Base-by-base conservation (phyloP, 2,329 filamentous ascomycete genomes). In the Fusarium azukiicola region DNA sequence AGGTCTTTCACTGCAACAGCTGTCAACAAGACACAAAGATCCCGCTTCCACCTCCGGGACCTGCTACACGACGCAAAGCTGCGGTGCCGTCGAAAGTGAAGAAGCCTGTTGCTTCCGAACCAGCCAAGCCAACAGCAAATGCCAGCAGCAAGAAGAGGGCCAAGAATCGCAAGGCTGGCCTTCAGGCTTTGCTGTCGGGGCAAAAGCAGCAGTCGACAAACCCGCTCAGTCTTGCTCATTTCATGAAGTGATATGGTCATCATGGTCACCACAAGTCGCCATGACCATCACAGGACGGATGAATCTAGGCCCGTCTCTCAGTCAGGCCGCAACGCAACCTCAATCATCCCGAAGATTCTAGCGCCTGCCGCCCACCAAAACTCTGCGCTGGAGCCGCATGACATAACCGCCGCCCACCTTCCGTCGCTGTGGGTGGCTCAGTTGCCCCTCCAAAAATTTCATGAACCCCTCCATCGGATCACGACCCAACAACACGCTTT, bases 61-160 rank as follows among this genome's bases (percentile, higher is more conserved):
- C 79, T 36, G 80, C 81, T 11, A 70, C 76, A 13, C 84, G 85
- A 72, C 81, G 75, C 36, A 82, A 80, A 66, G 50, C 68, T n/a
- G 67, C 54, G 72, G 80, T 52, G 66, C 72, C 46, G 40, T 40
- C 71, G 36, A 81, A 76, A 21, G 42, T 75, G 23, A 86, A 84
- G 70, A 75, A 80, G 46, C 32, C 69, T 23, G 58, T 56, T 56
- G 27, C 69, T n/a, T 63, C 74, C 19, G 81, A 81, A 27, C 67
- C 72, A 85, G 68, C 89, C 82, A 81, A 85, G 75, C 80, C 74
- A 21, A 88, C 90, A 4, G 87, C 90, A 46, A 94, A 92, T 82
- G 90, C 92, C 12, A 93, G 87, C 86, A 94, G 92, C 87, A 94
- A 93, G 86, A 95, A 94, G 87, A 90, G 93, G 67, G 92, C 94